phyloP scores from a whole-genome alignment of 192 early-diverging fungal genomes.

The Backusella tarrabulga region DNA sequence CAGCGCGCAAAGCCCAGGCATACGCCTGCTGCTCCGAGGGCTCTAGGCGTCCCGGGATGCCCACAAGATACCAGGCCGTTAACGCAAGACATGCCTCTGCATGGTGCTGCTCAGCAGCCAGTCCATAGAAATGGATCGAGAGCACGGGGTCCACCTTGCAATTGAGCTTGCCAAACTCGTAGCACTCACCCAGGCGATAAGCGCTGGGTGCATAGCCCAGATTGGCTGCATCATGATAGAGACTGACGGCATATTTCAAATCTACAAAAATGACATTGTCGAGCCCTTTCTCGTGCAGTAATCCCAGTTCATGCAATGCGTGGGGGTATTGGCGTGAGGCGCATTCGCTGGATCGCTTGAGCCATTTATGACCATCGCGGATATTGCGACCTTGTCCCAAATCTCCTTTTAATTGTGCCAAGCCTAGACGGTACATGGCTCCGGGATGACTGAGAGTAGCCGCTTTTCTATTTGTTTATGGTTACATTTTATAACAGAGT shows the following conservation, averaged over 20 bases:
- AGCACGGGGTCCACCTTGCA: conserved; percentile 48
- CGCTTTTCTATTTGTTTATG: conserved; percentile 45
- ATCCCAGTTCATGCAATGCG: conserved; percentile 55
- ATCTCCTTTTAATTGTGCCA: conserved; percentile 57
- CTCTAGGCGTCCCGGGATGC: conserved; percentile 42
- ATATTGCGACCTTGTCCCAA: conserved; percentile 47
- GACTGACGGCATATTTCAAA: conserved; percentile 52
- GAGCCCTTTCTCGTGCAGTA: conserved; percentile 54
- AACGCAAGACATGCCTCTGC: conserved; percentile 59
- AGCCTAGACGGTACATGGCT: conserved; percentile 59
- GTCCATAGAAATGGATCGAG: conserved; percentile 54
- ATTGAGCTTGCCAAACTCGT: conserved; percentile 56
- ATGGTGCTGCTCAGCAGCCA: conserved; percentile 58
- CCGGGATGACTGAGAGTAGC: conserved; percentile 65
- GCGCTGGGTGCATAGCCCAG: conserved; percentile 65
- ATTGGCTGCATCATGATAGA: conserved; percentile 61
- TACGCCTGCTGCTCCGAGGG: conserved; percentile 59
- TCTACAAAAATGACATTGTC: conserved; percentile 59
- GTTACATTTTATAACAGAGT: background rate
- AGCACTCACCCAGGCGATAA: conserved; percentile 56
- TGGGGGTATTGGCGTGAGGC: conserved; percentile 56
- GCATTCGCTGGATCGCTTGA: conserved; percentile 53
- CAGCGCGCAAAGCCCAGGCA: conserved; percentile 56
- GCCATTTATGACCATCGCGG: conserved; percentile 58
- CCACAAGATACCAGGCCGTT: conserved; percentile 66